Conservation (phyloP, 768 basidiomycete genomes). For the Tylopilus sp. region DNA sequence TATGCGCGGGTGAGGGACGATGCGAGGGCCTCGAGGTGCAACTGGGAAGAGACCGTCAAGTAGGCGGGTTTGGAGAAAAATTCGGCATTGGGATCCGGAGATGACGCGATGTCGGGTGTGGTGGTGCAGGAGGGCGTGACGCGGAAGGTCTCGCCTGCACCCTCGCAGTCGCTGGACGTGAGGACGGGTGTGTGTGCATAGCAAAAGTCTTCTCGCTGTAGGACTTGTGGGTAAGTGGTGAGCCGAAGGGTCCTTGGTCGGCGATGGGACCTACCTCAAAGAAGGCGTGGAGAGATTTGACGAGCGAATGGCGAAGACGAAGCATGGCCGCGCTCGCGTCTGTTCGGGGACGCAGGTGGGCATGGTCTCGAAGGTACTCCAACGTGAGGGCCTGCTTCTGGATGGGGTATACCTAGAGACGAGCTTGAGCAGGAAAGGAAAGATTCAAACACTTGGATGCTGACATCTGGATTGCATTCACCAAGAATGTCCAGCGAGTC, state of each 20-base stretch:
- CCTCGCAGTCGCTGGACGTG: constrained; percentile 92
- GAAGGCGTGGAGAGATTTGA: constrained; percentile 56
- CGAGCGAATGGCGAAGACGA: constrained; percentile 60
- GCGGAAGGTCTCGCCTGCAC: constrained; percentile 89
- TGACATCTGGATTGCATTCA: constrained; percentile 56
- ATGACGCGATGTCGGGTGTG: constrained; percentile 3
- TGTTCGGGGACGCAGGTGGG: constrained; percentile 85
- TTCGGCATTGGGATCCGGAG: constrained; percentile 32
- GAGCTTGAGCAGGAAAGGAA: constrained; percentile 3
- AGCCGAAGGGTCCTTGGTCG: not conserved
- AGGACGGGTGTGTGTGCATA: constrained; percentile 84
- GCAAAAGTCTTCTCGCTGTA: constrained; percentile 71
- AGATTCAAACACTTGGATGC: constrained; percentile 1
- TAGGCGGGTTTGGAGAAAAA: constrained; percentile 79
- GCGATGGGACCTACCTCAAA: constrained; percentile 59
- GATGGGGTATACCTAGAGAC: constrained; percentile 74
- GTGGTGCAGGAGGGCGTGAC: constrained; percentile 38
- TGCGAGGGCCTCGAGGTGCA: constrained; percentile 89
- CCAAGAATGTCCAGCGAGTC: constrained; percentile 48
- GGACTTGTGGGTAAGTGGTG: constrained; percentile 14
- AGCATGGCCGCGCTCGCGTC: constrained; percentile 69
- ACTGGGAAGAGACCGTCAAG: constrained; percentile 92
- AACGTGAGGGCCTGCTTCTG: constrained; percentile 82
- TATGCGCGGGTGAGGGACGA: constrained; percentile 79
- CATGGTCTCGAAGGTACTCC: constrained; percentile 81